A percentile compares a stretch with the other conserved stretches of the same genome.
phyloP scores from a whole-genome alignment of 345 rosid genomes.

The Eucalyptus leucophloia region DNA sequence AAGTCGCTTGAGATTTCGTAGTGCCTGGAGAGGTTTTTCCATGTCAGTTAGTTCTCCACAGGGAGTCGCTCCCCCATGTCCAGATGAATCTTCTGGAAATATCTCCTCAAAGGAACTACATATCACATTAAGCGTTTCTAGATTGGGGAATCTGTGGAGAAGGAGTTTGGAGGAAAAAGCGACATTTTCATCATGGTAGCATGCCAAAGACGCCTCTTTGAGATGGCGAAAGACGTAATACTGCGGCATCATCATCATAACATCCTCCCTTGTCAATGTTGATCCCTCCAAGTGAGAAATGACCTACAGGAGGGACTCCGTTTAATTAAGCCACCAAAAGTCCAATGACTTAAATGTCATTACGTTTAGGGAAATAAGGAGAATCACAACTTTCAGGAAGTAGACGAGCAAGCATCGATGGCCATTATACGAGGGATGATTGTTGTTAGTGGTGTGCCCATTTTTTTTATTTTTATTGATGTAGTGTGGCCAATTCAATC shows the following conservation, averaged over 20 bases:
- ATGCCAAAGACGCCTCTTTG: accelerated
- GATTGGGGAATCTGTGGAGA: too few species aligned
- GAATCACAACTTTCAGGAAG: too few species aligned
- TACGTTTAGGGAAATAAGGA: accelerated
- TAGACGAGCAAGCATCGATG: accelerated
- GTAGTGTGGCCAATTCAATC: too few species aligned
- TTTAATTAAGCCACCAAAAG: background rate
- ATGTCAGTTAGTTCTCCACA: accelerated
- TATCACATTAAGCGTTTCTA: accelerated
- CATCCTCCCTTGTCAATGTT: accelerated
- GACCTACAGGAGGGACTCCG: accelerated
- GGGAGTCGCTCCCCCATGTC: too few species aligned
- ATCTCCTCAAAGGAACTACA: too few species aligned
- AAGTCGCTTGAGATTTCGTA: accelerated
- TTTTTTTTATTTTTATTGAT: too few species aligned
- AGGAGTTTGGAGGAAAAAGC: accelerated
- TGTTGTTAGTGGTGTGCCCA: too few species aligned
- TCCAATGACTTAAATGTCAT: background rate
- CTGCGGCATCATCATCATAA: accelerated
- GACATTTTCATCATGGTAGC: too few species aligned
- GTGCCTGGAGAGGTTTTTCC: accelerated
- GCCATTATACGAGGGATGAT: too few species aligned
- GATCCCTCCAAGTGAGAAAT: accelerated
- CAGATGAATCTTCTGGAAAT: too few species aligned
- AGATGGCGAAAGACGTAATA: accelerated